Evolutionary conservation across 2,329 filamentous ascomycete species (phyloP), one percentile per base, ranked within the genome.

Genomic region (Drechmeria coniospora): DNA sequence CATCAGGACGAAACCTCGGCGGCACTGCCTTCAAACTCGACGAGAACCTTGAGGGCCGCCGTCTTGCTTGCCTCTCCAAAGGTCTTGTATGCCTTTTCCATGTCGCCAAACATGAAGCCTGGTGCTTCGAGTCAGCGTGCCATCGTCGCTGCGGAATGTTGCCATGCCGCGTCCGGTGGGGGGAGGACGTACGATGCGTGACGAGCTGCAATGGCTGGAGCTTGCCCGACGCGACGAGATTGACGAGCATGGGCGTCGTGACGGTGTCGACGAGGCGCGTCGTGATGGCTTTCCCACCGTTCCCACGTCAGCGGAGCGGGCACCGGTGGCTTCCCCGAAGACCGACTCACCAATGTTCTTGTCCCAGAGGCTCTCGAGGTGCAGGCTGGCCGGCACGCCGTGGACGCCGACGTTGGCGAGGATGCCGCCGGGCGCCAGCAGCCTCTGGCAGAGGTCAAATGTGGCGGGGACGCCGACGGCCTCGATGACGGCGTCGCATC

Each of bases 341-440:
- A 19, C n/a, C n/a, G 10, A 51, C 57, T 46, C 35, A 63, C 59
- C 49, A 25, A 69, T 62, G 36, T 70, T 70, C 33, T 55, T 54
- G 31, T 56, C 49, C 68, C 67, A 73, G 5, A 72, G 47, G 25
- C 51, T 54, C 30, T 72, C 59, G 10, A 73, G 49, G 21, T 65
- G 56, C 22, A 72, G 44, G 30, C 61, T 50, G 0, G 59, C 66
- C 25, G 57, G 59, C n/a, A 48, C 55, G 0, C 67, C 67, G 37
- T 71, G 65, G 6, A 73, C 68, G 7, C 68, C 68, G 3, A 73
- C 55, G 39, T 71, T 73, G 4, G 66, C 67, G 35, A 73, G 59
- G 1, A 53, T 48, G 4, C 65, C 68, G 1, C 66, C 67, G 0
- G 59, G 49, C 0, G 61, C 65, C 8, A 73, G 54, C 15, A 74